Base-by-base conservation (phyloP, 2,329 filamentous ascomycete genomes). In the Pseudofabraea citricarpa region DNA sequence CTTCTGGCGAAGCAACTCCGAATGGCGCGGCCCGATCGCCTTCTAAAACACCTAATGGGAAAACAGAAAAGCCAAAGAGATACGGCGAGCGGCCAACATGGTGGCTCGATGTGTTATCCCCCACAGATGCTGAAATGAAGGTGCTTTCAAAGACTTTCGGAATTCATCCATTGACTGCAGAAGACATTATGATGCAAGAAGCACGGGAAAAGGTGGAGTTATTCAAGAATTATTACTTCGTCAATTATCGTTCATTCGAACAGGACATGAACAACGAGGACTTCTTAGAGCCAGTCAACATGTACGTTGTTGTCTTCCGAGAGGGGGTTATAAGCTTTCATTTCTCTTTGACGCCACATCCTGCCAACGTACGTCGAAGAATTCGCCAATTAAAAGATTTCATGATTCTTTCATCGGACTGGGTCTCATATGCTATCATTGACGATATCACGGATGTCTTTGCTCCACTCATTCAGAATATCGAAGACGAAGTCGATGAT, bases 381-480 rank as follows among this genome's bases (percentile, higher is more conserved):
- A 91, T 98, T 58, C 86, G 93, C 9, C 93, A 98, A 64, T 70
- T 98, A 36, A 87, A 87, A 52, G 93, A 98, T 64, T 98, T 95
- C 63, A 77, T 97, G 56, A 87, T 95, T 33, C 73, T 97, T 10
- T 91, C 87, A 36, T 88, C 91, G 0, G 93, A 98, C 63, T 98
- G 93, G 93, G 96, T 98, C 55, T 95, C 89, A 6, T 98, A 98
- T 60, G 93, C 90, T 37, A 86, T 96, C 53, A 96, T 97, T 51
- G 93, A 98, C 66, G 93, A 98, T 62, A 95, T 98, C 56, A 98
- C 93, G 5, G 93, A 98, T 63, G 90, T 90, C 2, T 98, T 96
- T 59, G 87, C 85, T 5, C 93, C 93, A 0, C 71, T 97, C 37
- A 96, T 98, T 44, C 86, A 95, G 56, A 81, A 78, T 19, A 95